A percentile compares a stretch with the other conserved stretches of the same genome.
Conservation (phyloP, 1,139 yeast genomes). For the Casaregolazyma suthepensis region DNA sequence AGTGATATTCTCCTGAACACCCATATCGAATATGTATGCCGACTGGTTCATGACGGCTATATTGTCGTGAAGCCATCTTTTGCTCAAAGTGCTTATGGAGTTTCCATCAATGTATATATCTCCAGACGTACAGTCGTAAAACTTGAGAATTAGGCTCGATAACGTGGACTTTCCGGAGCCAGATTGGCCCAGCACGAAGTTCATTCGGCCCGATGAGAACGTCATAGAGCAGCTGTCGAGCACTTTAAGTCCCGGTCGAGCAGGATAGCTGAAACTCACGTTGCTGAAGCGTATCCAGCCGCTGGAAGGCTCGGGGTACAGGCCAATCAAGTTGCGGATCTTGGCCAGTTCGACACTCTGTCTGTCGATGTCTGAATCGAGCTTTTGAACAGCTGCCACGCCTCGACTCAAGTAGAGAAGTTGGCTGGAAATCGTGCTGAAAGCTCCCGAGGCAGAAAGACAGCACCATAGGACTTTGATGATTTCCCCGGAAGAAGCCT, state of each 20-base stretch:
- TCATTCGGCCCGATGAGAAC: constrained; percentile 43
- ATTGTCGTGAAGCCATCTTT: constrained; percentile 52
- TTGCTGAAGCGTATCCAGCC: constrained; percentile 48
- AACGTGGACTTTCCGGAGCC: constrained; percentile 93
- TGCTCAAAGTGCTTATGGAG: constrained; percentile 40
- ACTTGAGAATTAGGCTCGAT: constrained; percentile 52
- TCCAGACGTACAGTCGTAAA: constrained; percentile 49
- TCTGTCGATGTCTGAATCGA: constrained; percentile 15
- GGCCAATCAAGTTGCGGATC: constrained; percentile 17
- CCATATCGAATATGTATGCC: constrained; percentile 56
- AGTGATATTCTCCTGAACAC: constrained; percentile 58
- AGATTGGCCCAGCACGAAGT: constrained; percentile 73
- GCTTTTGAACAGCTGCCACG: constrained; percentile 19
- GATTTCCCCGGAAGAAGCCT: constrained; percentile 53
- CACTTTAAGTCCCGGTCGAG: constrained; percentile 41
- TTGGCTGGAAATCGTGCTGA: constrained; percentile 30
- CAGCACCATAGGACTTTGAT: constrained; percentile 82
- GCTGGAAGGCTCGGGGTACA: constrained; percentile 32
- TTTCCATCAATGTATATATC: constrained; percentile 50
- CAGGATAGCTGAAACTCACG: constrained; percentile 57
- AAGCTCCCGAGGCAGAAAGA: constrained; percentile 56
- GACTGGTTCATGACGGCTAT: constrained; percentile 70
- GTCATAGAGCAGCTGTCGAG: constrained; percentile 42
- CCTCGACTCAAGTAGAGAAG: constrained; percentile 25
- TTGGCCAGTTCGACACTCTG: constrained; percentile 11